Conservation (phyloP, 306 rosid genomes). For the Sicyos baderoa region DNA sequence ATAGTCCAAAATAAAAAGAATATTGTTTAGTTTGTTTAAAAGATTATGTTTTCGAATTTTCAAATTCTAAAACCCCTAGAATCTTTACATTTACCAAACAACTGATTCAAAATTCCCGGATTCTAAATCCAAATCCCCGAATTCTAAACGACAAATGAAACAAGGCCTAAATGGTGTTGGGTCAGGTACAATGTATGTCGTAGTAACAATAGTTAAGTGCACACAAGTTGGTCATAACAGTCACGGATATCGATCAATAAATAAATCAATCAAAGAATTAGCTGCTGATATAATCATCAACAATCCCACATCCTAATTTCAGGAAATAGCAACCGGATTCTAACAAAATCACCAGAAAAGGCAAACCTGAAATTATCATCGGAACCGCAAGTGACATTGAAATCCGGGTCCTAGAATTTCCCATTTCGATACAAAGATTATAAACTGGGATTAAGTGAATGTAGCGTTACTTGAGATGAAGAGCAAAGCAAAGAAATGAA, state of each 20-base stretch:
- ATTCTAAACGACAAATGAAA: too few species aligned
- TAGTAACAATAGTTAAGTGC: too few species aligned
- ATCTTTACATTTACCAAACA: too few species aligned
- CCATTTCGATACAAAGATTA: constrained; percentile 20
- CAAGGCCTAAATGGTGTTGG: too few species aligned
- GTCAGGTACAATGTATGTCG: too few species aligned
- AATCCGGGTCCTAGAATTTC: constrained; percentile 22
- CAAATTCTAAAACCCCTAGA: too few species aligned
- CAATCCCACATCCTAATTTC: constrained; percentile 34
- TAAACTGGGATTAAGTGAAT: constrained; percentile 10
- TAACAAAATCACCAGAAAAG: constrained; percentile 28
- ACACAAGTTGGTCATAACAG: too few species aligned
- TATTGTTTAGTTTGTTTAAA: too few species aligned
- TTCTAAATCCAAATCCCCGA: too few species aligned
- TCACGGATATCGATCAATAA: background rate
- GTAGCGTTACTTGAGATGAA: constrained; percentile 16
- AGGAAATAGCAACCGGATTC: constrained; percentile 20
- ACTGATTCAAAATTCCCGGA: too few species aligned
- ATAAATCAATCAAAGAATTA: constrained; percentile 45
- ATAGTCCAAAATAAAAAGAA: too few species aligned
- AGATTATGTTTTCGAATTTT: too few species aligned
- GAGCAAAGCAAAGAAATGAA: constrained; percentile 15
- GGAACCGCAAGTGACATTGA: constrained; percentile 9
- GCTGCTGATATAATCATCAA: constrained; percentile 42
- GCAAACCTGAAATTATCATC: constrained; percentile 28